Conservation (phyloP, 164 flowering plant genomes). For the Tinospora cordifolia region DNA sequence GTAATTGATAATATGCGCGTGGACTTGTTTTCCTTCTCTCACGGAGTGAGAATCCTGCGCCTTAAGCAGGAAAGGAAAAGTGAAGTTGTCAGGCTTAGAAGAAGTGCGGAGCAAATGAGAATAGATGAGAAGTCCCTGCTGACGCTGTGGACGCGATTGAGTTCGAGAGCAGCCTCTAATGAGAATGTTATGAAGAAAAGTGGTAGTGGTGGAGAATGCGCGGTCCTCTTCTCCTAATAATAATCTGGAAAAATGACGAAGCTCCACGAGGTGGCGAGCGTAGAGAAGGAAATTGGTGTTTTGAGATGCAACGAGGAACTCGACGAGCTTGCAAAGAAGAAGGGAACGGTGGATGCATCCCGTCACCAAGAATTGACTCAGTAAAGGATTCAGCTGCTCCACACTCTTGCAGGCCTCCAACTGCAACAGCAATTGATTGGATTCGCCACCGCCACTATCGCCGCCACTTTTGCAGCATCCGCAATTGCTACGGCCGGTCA, state of each 20-base stretch:
- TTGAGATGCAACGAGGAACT: conserved; percentile 16
- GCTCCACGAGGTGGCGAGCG: conserved; percentile 18
- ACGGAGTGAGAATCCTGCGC: conserved; percentile 1
- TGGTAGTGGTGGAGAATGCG: conserved; percentile 5
- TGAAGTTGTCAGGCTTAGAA: conserved; percentile 20
- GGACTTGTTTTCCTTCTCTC: conserved; percentile 20
- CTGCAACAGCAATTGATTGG: no score
- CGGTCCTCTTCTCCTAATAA: no score
- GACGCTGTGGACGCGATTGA: conserved; percentile 13
- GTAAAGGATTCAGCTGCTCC: conserved; percentile 14
- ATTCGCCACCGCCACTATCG: no score
- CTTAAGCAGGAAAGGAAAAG: conserved; percentile 24
- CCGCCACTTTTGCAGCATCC: no score
- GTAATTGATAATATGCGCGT: conserved; percentile 13
- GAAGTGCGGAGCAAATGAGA: conserved; percentile 14
- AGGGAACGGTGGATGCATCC: conserved; percentile 14
- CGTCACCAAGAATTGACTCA: conserved; percentile 15
- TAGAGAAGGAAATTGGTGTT: conserved; percentile 14
- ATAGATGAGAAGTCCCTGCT: conserved; percentile 12
- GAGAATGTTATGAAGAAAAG: conserved; percentile 22
- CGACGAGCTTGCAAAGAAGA: conserved; percentile 17
- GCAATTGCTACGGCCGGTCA: no score
- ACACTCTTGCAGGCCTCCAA: conserved; percentile 12
- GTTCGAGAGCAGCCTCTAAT: conserved; percentile 15
- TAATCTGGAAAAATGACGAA: neutral